A percentile compares a stretch with the other conserved stretches of the same genome.
Conservation (phyloP, 2,329 filamentous ascomycete genomes). For the Diaporthe humulicola region DNA sequence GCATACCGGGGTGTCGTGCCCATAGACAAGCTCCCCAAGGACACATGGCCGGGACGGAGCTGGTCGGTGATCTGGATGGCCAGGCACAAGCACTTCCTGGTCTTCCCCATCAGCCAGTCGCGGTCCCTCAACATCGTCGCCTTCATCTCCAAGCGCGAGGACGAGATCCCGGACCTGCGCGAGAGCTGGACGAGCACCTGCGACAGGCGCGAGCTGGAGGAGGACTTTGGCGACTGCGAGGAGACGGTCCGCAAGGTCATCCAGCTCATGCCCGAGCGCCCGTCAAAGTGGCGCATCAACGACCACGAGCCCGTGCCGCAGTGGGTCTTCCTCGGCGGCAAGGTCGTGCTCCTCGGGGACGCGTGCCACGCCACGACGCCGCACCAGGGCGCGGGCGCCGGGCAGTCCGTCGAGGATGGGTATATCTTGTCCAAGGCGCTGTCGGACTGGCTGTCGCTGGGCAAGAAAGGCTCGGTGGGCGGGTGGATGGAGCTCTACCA, state of each 20-base stretch:
- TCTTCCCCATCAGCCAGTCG: conserved; percentile 39
- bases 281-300: conserved; percentile 46
- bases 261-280: conserved; percentile 36
- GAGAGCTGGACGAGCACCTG: conserved; percentile 39
- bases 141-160: conserved; percentile 38
- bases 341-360: conserved; percentile 35
- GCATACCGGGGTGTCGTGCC: conserved; percentile 49
- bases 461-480: conserved; percentile 3
- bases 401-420: conserved; percentile 43
- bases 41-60: conserved; percentile 32
- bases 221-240: conserved; percentile 41
- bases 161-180: conserved; percentile 37
- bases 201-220: conserved; percentile 36
- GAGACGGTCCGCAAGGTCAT: conserved; percentile 40
- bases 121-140: conserved; percentile 41
- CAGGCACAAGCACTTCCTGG: conserved; percentile 37
- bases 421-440: conserved; percentile 40
- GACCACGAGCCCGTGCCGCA: conserved; percentile 44
- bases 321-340: conserved; percentile 41
- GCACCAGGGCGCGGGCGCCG: conserved; percentile 41
- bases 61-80: conserved; percentile 36
- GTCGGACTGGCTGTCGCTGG: conserved; percentile 24
- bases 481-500: conserved; percentile 47
- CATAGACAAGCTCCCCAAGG: conserved; percentile 40
- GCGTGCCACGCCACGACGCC: conserved; percentile 40